Base-by-base conservation (phyloP, 2,329 filamentous ascomycete genomes). In the Atkinsonella texensis region DNA sequence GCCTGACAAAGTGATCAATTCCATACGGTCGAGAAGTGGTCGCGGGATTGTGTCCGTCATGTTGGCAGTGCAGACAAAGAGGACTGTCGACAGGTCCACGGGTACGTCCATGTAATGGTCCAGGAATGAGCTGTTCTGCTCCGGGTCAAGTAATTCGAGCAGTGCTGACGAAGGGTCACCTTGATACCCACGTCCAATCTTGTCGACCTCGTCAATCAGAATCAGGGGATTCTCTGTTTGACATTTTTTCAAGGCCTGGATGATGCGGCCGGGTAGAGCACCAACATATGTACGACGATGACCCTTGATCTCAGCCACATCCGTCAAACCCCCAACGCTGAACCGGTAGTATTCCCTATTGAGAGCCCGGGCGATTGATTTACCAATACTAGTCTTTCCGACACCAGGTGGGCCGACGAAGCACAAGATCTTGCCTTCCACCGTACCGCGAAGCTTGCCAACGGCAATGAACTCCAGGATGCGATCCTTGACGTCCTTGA, bases 81-180 rank as follows among this genome's bases (percentile, higher is more conserved):
- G 77, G 2, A 98, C 93, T 72, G 97, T 97, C 48, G 90, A 96
- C 48, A 98, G 75, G 65, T 98, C 93, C 6, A 98, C 91, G 0
- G 93, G 93, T 0, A 98, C 89, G 66, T 98, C 93, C 80, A 98
- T 89, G 71, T 98, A 98, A 68, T 98, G 93, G 61, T 98, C 93
- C 56, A 98, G 70, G 79, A 98, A 98, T 23, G 90, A 96, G 64
- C 76, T 89, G 72, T 98, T 98, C 66, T 98, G 93, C 68, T 98
- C 93, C 0, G 93, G 93, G 59, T 98, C 93, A 17, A 98, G 81
- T 48, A 98, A 71, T 66, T 98, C 93, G 3, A 98, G 80, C 50
- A 98, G 76, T 32, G 93, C 93, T 18, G 91, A 96, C 1, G 93
- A 89, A 13, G 94, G 94, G 62, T 98, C 93, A 28, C 93, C 93